phyloP scores from a whole-genome alignment of 768 basidiomycete species.

The Ramaria sp. region DNA sequence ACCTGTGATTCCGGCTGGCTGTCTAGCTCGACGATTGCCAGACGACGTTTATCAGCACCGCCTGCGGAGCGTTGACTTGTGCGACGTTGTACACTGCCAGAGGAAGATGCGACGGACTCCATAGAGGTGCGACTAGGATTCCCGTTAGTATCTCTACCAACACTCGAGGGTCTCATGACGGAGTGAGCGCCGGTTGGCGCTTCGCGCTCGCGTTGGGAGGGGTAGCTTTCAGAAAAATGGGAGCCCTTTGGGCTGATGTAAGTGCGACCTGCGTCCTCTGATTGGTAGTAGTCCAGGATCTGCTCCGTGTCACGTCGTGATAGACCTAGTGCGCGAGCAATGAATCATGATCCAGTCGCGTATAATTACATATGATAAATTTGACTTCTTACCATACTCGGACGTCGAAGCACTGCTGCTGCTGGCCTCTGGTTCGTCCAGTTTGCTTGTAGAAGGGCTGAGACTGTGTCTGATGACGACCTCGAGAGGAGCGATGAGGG shows the following conservation, averaged over 20 bases:
- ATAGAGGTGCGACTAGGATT: background rate
- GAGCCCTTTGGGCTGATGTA: background rate
- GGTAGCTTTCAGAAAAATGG: background rate
- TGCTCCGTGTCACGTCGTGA: conserved; percentile 30
- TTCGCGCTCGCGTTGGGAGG: background rate
- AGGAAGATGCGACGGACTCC: conserved; percentile 3
- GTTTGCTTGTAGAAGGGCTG: background rate
- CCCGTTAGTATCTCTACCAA: background rate
- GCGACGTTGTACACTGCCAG: conserved; percentile 26
- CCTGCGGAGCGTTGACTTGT: conserved; percentile 47
- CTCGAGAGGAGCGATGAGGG: background rate
- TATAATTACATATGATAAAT: background rate
- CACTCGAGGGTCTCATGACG: background rate
- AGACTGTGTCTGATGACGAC: background rate
- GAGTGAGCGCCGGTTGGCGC: background rate
- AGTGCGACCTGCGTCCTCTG: conserved; percentile 31
- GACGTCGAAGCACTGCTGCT: background rate
- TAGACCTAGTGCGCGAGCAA: background rate
- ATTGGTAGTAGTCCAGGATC: conserved; percentile 46
- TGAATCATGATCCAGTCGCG: background rate
- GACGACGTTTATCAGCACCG: conserved; percentile 50
- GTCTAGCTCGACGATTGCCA: conserved; percentile 59
- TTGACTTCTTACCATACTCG: background rate
- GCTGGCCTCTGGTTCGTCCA: background rate
- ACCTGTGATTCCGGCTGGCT: conserved; percentile 16